Conservation (phyloP, 1,284 basidiomycete genomes). For the Microbotryum violaceum region DNA sequence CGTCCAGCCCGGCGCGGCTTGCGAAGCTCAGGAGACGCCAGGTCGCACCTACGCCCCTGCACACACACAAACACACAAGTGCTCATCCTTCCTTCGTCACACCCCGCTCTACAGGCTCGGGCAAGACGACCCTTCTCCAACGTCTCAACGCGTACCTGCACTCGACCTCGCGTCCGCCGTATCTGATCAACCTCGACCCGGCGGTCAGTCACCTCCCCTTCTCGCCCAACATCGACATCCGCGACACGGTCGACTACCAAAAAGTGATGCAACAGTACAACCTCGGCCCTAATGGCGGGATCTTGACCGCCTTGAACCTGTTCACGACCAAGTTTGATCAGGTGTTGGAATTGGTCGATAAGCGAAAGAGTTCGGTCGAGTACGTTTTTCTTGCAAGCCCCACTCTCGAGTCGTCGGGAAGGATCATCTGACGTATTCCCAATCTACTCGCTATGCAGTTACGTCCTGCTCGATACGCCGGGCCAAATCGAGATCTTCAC, state of each 20-base stretch:
- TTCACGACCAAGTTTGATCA: conserved; percentile 99
- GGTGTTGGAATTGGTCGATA: conserved; percentile 85
- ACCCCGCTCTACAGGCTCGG: conserved; percentile 36
- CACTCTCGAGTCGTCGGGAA: too few relatives aligned
- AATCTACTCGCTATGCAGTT: conserved; percentile 47
- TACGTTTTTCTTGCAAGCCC: conserved; percentile 46
- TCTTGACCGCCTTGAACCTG: conserved; percentile 90
- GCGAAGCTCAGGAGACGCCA: conserved; percentile 3
- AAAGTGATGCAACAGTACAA: conserved; percentile 99
- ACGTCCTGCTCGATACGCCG: conserved; percentile 92
- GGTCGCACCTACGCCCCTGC: not conserved
- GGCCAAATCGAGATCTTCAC: conserved; percentile 99
- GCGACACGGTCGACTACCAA: conserved; percentile 94
- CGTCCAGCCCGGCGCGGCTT: not conserved
- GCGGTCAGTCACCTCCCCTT: conserved; percentile 86
- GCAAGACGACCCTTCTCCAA: conserved; percentile 96
- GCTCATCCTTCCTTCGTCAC: not conserved
- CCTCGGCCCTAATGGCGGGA: conserved; percentile 94
- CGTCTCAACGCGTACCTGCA: conserved; percentile 83
- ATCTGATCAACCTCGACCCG: conserved; percentile 95
- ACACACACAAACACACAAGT: too few relatives aligned
- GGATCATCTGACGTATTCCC: not conserved
- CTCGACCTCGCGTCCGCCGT: conserved; percentile 57
- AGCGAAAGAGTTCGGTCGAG: conserved; percentile 79
- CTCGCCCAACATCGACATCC: conserved; percentile 93